Conservation (phyloP, 768 basidiomycete genomes). For the Punctularia strigosozonata region DNA sequence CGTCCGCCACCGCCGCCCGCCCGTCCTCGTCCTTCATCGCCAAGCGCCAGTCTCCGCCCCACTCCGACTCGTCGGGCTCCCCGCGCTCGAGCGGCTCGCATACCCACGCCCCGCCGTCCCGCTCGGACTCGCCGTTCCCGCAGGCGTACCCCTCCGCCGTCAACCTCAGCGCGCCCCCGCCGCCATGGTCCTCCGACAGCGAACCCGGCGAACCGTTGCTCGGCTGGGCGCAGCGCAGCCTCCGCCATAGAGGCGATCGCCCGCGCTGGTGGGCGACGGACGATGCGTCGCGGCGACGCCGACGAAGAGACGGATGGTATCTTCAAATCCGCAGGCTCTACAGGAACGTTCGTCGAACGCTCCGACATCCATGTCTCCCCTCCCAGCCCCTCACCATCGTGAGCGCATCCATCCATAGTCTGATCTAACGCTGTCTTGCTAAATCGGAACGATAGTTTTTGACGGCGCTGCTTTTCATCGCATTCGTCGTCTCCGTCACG, state of each 20-base stretch:
- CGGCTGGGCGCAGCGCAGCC: conserved; percentile 21
- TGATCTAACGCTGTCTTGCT: conserved; percentile 3
- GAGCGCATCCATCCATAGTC: conserved; percentile 20
- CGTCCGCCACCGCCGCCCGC: no score
- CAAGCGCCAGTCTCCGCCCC: no score
- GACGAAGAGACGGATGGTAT: conserved; percentile 35
- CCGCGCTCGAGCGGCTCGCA: no score
- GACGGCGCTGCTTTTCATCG: conserved; percentile 62
- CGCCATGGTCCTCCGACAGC: no score
- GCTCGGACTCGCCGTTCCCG: no score
- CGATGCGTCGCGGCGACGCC: conserved; percentile 27
- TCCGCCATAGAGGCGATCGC: conserved; percentile 20
- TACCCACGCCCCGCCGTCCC: no score
- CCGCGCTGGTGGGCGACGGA: conserved; percentile 46
- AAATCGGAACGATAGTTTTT: conserved; percentile 37
- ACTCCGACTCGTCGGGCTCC: no score
- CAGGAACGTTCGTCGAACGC: conserved; percentile 39
- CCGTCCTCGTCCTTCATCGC: no score
- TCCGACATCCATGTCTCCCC: conserved; percentile 69
- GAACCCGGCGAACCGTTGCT: conserved; percentile 24
- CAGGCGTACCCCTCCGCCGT: no score
- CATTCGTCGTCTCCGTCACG: conserved; percentile 76
- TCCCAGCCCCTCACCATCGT: conserved; percentile 76
- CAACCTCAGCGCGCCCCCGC: no score
- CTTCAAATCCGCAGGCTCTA: conserved; percentile 37